phyloP scores from a whole-genome alignment of 768 basidiomycete genomes.

The Solioccasus polychromus region DNA sequence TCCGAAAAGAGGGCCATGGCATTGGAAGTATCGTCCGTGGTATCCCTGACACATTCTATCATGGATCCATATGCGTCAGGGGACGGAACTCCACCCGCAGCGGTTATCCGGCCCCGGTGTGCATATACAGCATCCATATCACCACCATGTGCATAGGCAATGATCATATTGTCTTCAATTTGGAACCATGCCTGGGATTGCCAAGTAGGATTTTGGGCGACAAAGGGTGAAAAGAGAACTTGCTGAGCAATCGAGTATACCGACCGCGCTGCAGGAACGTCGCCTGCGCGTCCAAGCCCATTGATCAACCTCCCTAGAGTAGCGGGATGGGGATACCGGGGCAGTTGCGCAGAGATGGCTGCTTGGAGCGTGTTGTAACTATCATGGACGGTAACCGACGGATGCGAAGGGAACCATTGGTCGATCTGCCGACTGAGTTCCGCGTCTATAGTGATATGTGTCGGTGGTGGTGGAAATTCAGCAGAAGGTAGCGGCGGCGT shows the following conservation, averaged over 20 bases:
- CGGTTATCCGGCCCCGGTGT: conserved; percentile 75
- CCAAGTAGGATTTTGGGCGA: conserved; percentile 39
- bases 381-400: conserved; percentile 27
- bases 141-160: conserved; percentile 79
- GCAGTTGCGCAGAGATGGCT: conserved; percentile 35
- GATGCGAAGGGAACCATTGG: conserved; percentile 29
- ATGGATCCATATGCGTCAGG: conserved; percentile 92
- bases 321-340: conserved; percentile 49
- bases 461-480: conserved; percentile 10
- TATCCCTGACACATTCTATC: conserved; percentile 84
- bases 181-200: conserved; percentile 66
- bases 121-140: conserved; percentile 76
- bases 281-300: conserved; percentile 59
- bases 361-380: conserved; percentile 52
- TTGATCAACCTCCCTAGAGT: conserved; percentile 65
- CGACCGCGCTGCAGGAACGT: conserved; percentile 57
- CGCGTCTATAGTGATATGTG: conserved; percentile 22
- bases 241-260: conserved; percentile 69
- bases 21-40: conserved; percentile 91
- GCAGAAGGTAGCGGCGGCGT: conserved; percentile 13
- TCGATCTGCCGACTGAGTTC: conserved; percentile 32
- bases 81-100: conserved; percentile 72
- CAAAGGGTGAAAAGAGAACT: conserved; percentile 44
- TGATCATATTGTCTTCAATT: conserved; percentile 88
- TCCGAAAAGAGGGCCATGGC: conserved; percentile 85